Conservation (phyloP, 257 asterid genomes). For the Gentiana straminea region DNA sequence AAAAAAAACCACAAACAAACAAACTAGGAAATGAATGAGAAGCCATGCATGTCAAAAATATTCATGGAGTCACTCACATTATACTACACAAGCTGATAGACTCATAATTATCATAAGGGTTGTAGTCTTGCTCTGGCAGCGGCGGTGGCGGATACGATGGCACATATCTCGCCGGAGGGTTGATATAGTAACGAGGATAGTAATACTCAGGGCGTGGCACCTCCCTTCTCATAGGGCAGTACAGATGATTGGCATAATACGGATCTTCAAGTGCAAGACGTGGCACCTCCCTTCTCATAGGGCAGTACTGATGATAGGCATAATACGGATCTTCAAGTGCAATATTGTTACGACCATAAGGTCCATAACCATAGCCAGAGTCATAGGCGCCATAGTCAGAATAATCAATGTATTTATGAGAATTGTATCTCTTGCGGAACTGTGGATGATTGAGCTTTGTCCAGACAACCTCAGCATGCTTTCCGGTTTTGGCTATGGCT, state of each 20-base stretch:
- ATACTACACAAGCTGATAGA: neutral
- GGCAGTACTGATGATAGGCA: neutral
- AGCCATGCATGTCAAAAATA: too few species aligned
- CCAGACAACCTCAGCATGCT: slow-evolving; percentile 27
- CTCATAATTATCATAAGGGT: neutral
- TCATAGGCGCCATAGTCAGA: neutral
- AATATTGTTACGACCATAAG: neutral
- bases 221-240: neutral
- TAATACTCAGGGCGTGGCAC: neutral
- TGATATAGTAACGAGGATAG: neutral
- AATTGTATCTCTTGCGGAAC: neutral
- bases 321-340: slow-evolving; percentile 1
- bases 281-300: slow-evolving; percentile 1
- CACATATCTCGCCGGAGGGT: neutral
- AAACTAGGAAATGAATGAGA: too few species aligned
- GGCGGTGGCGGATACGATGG: neutral
- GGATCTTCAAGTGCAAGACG: slow-evolving; percentile 3
- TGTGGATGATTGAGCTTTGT: slow-evolving; percentile 32
- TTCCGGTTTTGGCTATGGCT: slow-evolving; percentile 30
- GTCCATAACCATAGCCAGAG: neutral
- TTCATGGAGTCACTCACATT: slow-evolving; percentile 1
- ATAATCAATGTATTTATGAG: too few species aligned
- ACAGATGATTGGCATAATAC: neutral
- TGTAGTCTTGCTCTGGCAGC: neutral
- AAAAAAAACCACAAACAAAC: too few species aligned